A percentile compares a stretch with the other conserved stretches of the same genome.
Conservation (phyloP, 495 filamentous ascomycete species). For the Podospora didyma region DNA sequence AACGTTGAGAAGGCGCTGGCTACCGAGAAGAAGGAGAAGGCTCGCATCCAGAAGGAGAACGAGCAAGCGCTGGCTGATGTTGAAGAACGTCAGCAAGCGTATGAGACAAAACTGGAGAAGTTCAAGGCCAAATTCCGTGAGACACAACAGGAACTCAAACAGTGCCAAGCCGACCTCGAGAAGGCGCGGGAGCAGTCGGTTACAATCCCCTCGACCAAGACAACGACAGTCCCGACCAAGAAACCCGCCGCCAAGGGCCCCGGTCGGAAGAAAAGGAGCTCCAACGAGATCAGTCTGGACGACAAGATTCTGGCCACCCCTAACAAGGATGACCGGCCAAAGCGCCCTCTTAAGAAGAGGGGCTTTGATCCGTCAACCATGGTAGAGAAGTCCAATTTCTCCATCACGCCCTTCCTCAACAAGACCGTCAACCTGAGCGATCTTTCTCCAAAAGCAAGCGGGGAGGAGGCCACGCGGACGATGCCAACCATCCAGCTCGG, state of each 20-base stretch:
- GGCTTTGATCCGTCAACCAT: constrained; percentile 50
- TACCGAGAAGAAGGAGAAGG: constrained; percentile 39
- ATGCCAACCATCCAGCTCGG: constrained; percentile 13
- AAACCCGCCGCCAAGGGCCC: constrained; percentile 33
- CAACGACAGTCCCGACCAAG: constrained; percentile 28
- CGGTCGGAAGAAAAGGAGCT: constrained; percentile 34
- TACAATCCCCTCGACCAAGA: constrained; percentile 11
- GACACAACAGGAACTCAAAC: constrained; percentile 67
- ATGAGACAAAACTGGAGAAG: constrained; percentile 65
- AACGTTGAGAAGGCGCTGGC: constrained; percentile 36
- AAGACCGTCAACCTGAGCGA: constrained; percentile 55
- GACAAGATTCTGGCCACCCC: constrained; percentile 36
- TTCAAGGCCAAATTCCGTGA: constrained; percentile 62
- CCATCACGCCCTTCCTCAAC: constrained; percentile 89
- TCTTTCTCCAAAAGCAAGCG: constrained; percentile 11
- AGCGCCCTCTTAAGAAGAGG: constrained; percentile 46
- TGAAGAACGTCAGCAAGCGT: constrained; percentile 50
- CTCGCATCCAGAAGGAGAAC: constrained; percentile 31
- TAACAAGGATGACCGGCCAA: constrained; percentile 26
- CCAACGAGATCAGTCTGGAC: constrained; percentile 28
- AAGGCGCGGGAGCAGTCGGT: constrained; percentile 30
- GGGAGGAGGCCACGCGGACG: constrained; percentile 14
- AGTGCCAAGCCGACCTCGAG: constrained; percentile 43
- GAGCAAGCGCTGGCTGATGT: constrained; percentile 42
- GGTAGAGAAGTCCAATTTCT: constrained; percentile 86